phyloP scores from a whole-genome alignment of 768 basidiomycete genomes.

The Rhodotorula kratochvilovae region DNA sequence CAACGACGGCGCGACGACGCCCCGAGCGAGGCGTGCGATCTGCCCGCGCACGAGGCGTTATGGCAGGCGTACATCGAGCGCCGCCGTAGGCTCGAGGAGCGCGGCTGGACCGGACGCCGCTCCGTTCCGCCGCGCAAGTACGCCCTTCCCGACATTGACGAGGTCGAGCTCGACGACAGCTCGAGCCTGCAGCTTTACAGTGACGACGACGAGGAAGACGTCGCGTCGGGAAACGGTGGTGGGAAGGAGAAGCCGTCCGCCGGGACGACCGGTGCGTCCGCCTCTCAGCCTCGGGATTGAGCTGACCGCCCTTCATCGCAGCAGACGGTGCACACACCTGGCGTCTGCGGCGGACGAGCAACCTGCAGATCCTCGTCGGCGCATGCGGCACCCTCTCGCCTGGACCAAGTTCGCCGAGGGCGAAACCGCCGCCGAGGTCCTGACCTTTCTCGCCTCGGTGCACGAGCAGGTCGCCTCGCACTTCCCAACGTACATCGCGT shows the following conservation, averaged over 20 bases:
- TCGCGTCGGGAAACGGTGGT: neutral
- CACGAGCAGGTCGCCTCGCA: neutral
- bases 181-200: neutral
- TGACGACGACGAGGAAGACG: neutral
- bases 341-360: constrained; percentile 12
- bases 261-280: neutral
- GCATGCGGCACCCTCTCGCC: constrained; percentile 24
- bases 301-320: neutral
- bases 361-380: constrained; percentile 22
- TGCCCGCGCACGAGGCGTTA: neutral
- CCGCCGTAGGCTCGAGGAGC: neutral
- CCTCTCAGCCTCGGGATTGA: no score
- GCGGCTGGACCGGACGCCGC: neutral
- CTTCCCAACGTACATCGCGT: constrained; percentile 33
- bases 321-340: neutral
- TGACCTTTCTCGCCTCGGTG: constrained; percentile 11
- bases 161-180: neutral
- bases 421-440: constrained; percentile 6
- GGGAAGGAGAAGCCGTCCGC: neutral
- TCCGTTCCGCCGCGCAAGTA: neutral
- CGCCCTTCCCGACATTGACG: neutral
- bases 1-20: neutral
- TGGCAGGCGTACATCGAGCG: neutral
- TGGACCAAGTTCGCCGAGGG: constrained; percentile 6
- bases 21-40: constrained; percentile 16